Base-by-base conservation (phyloP, 2,329 filamentous ascomycete species). In the Mycosphaerella arachidis region DNA sequence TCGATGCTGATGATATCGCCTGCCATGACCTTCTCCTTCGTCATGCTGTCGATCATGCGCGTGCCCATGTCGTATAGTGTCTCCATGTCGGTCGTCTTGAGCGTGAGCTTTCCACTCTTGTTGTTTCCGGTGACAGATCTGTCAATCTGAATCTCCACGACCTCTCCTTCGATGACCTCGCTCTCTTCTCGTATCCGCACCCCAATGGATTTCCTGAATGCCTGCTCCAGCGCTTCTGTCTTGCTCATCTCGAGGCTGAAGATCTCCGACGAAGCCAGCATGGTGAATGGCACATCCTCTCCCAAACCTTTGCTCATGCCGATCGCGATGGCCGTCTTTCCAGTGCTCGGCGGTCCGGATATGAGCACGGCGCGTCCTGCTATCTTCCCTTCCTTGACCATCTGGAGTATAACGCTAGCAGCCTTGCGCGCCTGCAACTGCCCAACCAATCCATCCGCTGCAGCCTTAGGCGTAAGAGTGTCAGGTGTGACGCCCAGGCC, bases 31-130 rank as follows among this genome's bases (percentile, higher is more conserved):
- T 95, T 93, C 81, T 99, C 94, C 78, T 97, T 97, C 67, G 92
- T 97, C 92, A 99, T 97, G 66, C 92, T 92, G 74, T 99, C 94
- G 67, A 99, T 99, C 94, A 99, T 97, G 79, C 97, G 97, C 67
- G 90, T 93, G 66, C 94, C 94, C 92, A 99, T 97, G 72, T 99
- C 94, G 79, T 97, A 99, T 67, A 99, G 90, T 12, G 94, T 96
- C 78, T 99, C 94, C 94, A 99, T 99, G 76, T 99, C 94, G 60
- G 93, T 97, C 10, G 94, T 99, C 80, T 99, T 99, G 80, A 99
- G 96, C 20, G 94, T 99, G 66, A 99, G 87, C 78, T 99, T 99
- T 72, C 94, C 94, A 82, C 97, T 93, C 82, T 97, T 99, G 72
- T 94, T 95, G 67, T 90, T 84, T 53, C 94, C 94, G 13, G 94